Evolutionary conservation across 2,329 filamentous ascomycete genomes (phyloP), one percentile per base, ranked within the genome.

Genomic region (Fusarium mangiferae): DNA sequence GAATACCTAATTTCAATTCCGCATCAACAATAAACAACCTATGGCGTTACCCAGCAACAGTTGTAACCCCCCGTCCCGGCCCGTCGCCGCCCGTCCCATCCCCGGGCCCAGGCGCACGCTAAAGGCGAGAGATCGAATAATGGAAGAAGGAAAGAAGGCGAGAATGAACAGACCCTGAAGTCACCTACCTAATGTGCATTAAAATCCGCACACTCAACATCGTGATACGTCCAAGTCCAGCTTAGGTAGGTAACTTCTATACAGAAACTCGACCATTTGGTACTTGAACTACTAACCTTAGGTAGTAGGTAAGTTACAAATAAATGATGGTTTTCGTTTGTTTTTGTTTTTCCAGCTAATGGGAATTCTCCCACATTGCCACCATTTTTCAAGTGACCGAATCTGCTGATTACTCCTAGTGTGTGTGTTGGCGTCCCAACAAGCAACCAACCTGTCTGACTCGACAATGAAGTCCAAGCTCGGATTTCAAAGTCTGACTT

Each of bases 21-120:
- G 35, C 38, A 55, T 65, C 67, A 70, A 70, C 58, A 70, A 59
- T 42, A 62, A 71, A 72, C 46, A 72, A 72, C 41, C 22, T 56
- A 26, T 15, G 9, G 39, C 35, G 48, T 72, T 59, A 65, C 54
- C 69, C 24, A 68, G 54, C 68, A 64, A 55, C 69, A 54, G 24
- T 18, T 36, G 30, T 42, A 39, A 46, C 46, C 62, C 68, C 24
- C 57, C 30, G 49, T 55, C 45, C 66, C 70, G 70, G 64, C 68
- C 70, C 70, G 63, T 52, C 68, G 63, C 63, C 63, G 63, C 60
- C 69, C 57, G 68, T 58, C 45, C 55, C 63, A 35, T 39, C 55
- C 70, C 59, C 26, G 41, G 54, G 63, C 38, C 61, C 58, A 36
- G 46, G 68, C 57, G 55, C 68, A 46, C 68, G 63, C 70, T 69